phyloP scores from a whole-genome alignment of 1,284 basidiomycete genomes.

The Anthracocystis walkeri region DNA sequence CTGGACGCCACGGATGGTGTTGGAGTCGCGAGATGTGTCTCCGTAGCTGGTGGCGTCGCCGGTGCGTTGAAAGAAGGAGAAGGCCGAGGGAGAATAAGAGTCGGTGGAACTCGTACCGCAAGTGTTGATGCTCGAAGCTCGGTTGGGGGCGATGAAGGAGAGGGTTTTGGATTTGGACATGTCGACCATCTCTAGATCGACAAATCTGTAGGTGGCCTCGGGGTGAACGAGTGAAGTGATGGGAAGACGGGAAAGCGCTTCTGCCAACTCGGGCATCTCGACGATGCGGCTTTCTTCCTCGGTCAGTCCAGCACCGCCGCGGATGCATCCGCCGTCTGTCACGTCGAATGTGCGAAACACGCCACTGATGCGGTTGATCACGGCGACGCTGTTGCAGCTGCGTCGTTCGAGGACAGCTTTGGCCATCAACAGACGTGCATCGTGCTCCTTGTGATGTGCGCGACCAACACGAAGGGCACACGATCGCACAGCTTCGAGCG shows the following conservation, averaged over 20 bases:
- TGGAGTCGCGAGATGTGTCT: slow-evolving; percentile 14
- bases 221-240: slow-evolving; percentile 18
- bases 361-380: slow-evolving; percentile 79
- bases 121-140: slow-evolving; percentile 15
- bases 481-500: slow-evolving; percentile 74
- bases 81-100: slow-evolving; percentile 28
- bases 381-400: slow-evolving; percentile 76
- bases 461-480: slow-evolving; percentile 76
- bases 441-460: slow-evolving; percentile 81
- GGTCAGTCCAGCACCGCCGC: slow-evolving; percentile 75
- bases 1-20: slow-evolving; percentile 6
- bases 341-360: slow-evolving; percentile 75
- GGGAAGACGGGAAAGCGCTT: slow-evolving; percentile 16
- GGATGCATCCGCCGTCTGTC: slow-evolving; percentile 77
- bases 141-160: background rate
- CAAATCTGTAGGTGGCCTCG: slow-evolving; percentile 22
- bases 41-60: background rate
- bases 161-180: slow-evolving; percentile 25
- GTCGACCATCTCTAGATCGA: slow-evolving; percentile 33
- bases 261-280: slow-evolving; percentile 72
- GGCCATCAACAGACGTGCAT: slow-evolving; percentile 76
- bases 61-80: slow-evolving; percentile 25
- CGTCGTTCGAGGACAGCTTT: slow-evolving; percentile 72
- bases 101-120: slow-evolving; percentile 17
- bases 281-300: slow-evolving; percentile 69